Evolutionary conservation across 2,329 filamentous ascomycete genomes (phyloP).

Genomic region (Metarhizium anisopliae): DNA sequence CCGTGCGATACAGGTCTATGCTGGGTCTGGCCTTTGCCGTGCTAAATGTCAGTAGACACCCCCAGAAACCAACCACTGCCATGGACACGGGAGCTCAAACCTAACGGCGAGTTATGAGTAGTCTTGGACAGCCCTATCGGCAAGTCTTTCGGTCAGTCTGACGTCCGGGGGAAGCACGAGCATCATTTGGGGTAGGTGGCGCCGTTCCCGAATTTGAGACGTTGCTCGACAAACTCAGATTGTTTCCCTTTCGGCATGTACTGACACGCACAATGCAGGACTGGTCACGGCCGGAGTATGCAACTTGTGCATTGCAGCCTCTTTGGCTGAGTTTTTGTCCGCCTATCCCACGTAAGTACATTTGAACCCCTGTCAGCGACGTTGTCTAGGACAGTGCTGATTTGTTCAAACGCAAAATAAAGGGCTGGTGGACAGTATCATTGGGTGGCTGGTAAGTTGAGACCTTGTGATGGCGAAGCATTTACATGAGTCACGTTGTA

Average conservation of each 20-base stretch:
- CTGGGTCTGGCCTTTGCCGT: slow-evolving; percentile 36
- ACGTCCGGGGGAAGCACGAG: slow-evolving; percentile 59
- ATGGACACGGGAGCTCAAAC: not conserved
- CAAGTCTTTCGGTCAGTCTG: slow-evolving; percentile 38
- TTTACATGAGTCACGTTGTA: not conserved
- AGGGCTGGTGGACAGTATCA: slow-evolving; percentile 55
- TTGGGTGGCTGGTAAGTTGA: slow-evolving; percentile 51
- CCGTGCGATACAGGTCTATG: slow-evolving; percentile 20
- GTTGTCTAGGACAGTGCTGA: not conserved
- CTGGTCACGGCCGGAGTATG: slow-evolving; percentile 24
- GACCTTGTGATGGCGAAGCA: not conserved
- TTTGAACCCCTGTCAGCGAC: not conserved
- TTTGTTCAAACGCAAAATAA: not conserved
- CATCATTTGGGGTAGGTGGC: slow-evolving; percentile 56
- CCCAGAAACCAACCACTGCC: too few species aligned
- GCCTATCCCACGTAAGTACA: slow-evolving; percentile 39
- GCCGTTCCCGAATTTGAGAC: not conserved
- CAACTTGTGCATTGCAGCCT: slow-evolving; percentile 44
- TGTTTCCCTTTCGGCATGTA: too few species aligned
- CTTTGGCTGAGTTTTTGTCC: slow-evolving; percentile 60
- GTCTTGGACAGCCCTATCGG: slow-evolving; percentile 37
- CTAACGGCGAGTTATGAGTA: not conserved
- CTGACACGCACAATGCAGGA: slow-evolving; percentile 7
- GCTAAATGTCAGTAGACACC: slow-evolving; percentile 23
- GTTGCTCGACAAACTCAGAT: not conserved